Percentiles rank a stretch among this genome's conserved stretches.
phyloP scores from a whole-genome alignment of 345 rosid species.

The Linum tenue region DNA sequence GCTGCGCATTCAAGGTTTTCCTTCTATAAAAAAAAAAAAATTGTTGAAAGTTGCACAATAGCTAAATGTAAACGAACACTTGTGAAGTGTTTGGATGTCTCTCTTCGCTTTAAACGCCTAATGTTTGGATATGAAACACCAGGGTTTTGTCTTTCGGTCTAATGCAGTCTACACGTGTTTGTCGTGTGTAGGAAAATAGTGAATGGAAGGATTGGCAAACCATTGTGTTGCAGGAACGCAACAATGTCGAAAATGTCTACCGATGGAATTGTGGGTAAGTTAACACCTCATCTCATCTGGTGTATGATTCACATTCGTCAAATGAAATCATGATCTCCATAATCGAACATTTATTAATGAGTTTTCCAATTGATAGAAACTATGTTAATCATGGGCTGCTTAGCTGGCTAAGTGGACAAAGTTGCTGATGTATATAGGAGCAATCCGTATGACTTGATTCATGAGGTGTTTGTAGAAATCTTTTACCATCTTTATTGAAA shows the following conservation, averaged over 20 bases:
- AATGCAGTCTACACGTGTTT: constrained; percentile 11
- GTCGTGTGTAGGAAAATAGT: constrained; percentile 46
- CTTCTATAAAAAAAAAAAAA: no score
- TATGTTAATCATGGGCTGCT: no score
- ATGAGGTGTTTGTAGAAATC: no score
- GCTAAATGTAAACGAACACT: not conserved
- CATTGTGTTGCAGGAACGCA: constrained; percentile 71
- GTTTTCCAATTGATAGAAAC: not conserved
- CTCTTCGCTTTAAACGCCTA: no score
- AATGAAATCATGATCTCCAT: not conserved
- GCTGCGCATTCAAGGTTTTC: not conserved
- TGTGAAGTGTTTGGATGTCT: no score
- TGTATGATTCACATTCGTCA: constrained; percentile 6
- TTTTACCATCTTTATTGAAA: no score
- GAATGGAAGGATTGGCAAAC: constrained; percentile 86
- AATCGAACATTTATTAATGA: no score
- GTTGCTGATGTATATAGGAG: no score
- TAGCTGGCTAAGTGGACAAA: no score
- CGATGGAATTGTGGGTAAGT: constrained; percentile 95
- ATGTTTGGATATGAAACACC: no score
- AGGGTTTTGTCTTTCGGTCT: not conserved
- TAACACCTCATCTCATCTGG: constrained; percentile 10
- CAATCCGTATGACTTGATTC: no score
- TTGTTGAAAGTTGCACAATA: not conserved
- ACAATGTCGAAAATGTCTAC: constrained; percentile 78